Conservation (phyloP, 2,329 filamentous ascomycete species). For the Cercospora citrullina region DNA sequence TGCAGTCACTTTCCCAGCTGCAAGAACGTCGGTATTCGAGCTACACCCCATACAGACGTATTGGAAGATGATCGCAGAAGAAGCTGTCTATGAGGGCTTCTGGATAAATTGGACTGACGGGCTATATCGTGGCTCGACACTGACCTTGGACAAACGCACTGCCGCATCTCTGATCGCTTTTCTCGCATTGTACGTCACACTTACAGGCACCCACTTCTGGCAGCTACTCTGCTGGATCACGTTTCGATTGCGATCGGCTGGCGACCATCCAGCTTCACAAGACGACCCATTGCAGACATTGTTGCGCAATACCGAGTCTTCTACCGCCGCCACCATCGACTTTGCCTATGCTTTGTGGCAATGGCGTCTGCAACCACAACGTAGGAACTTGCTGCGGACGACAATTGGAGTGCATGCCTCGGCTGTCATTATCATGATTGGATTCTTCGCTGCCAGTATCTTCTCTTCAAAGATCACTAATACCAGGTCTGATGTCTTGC, state of each 20-base stretch:
- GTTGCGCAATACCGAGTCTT: constrained; percentile 1
- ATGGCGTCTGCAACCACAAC: background rate
- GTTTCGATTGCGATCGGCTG: constrained; percentile 6
- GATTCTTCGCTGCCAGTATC: constrained; percentile 10
- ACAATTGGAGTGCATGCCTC: background rate
- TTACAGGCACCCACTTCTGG: constrained; percentile 12
- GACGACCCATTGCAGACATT: constrained; percentile 8
- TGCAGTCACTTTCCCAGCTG: background rate
- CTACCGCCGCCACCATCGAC: constrained; percentile 1
- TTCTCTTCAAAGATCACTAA: constrained; percentile 11
- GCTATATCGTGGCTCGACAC: constrained; percentile 3
- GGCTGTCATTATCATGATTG: background rate
- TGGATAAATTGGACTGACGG: constrained; percentile 14
- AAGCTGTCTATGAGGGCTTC: constrained; percentile 11
- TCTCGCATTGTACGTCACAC: constrained; percentile 8
- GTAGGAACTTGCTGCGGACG: background rate
- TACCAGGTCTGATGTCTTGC: constrained; percentile 1
- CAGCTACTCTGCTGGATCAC: constrained; percentile 8
- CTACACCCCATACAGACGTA: background rate
- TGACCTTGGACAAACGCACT: constrained; percentile 10
- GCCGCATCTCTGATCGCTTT: constrained; percentile 17
- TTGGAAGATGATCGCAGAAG: background rate
- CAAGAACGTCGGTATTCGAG: background rate
- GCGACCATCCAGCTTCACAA: background rate
- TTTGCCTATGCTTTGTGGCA: constrained; percentile 1